Evolutionary conservation across 345 rosid genomes (phyloP), one percentile per base, ranked within the genome.

Genomic region (Ricinus communis): DNA sequence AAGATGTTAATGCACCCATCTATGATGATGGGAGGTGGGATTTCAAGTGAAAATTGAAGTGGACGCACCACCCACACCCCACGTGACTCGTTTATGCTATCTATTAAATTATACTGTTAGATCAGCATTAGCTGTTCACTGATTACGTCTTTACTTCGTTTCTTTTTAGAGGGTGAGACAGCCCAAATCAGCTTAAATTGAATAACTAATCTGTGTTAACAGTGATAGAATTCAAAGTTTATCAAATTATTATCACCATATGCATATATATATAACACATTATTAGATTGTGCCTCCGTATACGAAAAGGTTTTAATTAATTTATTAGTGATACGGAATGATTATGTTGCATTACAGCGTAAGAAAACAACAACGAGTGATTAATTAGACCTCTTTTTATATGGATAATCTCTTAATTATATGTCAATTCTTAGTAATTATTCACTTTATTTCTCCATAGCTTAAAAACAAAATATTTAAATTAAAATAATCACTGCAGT

Each of bases 241-340:
- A 62, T 62, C 28, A 40, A 62, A 62, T 62, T 36, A 62, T 41
- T 22, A 62, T 40, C 47, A 40, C n/a, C n/a, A n/a, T n/a, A n/a
- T n/a, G n/a, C n/a, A n/a, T n/a, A n/a, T n/a, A n/a, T n/a, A n/a
- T n/a, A n/a, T n/a, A n/a, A n/a, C n/a, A n/a, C n/a, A n/a, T n/a
- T n/a, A n/a, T n/a, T n/a, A n/a, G n/a, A n/a, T n/a, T n/a, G 2
- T 14, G 49, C 19, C 58, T 21, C 11, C 49, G 10, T 52, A 12
- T 30, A 12, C 31, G 49, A 30, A n/a, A 52, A 36, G 33, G 22
- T 52, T 52, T 9, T 5, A 40, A 62, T 9, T 43, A 33, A 13
- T 4, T 60, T 27, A 27, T 54, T 11, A 25, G 24, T 31, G 43
- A 5, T 15, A 49, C 21, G 4, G 27, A 57, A 31, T 57, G 62